A percentile compares a stretch with the other conserved stretches of the same genome.
phyloP scores from a whole-genome alignment of 139 green algal genomes.

The Diplosphaera chodatii region DNA sequence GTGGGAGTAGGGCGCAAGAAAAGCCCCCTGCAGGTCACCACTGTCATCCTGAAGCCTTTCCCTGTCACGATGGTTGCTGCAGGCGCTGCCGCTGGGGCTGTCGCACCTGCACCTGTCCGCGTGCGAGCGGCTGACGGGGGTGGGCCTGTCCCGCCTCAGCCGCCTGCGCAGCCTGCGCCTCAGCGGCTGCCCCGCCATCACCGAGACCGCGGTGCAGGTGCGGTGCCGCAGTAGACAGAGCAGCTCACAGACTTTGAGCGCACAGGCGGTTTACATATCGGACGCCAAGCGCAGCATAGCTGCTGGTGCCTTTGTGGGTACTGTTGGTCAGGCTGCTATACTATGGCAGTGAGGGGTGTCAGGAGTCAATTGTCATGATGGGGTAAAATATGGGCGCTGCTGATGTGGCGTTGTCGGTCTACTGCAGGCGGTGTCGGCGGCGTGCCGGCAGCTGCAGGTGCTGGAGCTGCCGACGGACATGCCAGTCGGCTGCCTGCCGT shows the following conservation, averaged over 20 bases:
- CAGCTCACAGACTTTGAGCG: no score
- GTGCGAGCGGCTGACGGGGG: not conserved
- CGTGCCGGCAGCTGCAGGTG: not conserved
- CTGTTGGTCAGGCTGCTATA: no score
- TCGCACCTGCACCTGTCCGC: not conserved
- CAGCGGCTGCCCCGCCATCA: not conserved
- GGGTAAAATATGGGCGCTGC: not conserved
- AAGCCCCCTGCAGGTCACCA: no score
- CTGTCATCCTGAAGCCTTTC: no score
- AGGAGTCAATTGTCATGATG: not conserved
- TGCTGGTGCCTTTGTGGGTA: no score
- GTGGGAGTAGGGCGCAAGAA: no score
- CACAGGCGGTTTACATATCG: no score
- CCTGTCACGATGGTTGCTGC: not conserved
- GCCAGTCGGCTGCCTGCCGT: not conserved
- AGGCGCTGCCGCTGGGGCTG: constrained; percentile 1
- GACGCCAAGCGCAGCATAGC: no score
- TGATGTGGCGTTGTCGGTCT: no score
- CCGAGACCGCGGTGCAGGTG: not conserved
- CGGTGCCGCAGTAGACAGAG: no score
- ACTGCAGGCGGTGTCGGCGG: not conserved
- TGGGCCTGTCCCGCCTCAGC: not conserved
- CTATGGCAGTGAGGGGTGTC: not conserved
- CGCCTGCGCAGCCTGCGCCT: not conserved
- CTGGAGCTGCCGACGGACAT: not conserved